These are phyloP conservation scores for Penicillium sp. DNA, from an alignment of 2,329 filamentous ascomycete species.

Conservation along the genomic window DNA sequence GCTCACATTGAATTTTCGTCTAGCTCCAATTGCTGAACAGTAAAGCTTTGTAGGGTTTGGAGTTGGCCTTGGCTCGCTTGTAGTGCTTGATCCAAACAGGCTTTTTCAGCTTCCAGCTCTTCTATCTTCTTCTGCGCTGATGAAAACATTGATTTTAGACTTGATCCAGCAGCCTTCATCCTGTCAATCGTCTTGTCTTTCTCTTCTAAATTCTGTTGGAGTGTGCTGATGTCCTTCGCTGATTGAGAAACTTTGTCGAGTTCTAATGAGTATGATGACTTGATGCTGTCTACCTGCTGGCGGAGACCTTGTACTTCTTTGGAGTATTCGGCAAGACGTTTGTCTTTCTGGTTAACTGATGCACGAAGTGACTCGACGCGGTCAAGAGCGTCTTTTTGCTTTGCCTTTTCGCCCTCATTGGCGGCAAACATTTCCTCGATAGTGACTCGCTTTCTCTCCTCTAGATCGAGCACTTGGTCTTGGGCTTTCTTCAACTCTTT, in stretches of 20 bases:
- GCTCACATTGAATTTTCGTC: slow-evolving; percentile 9
- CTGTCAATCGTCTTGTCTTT: slow-evolving; percentile 13
- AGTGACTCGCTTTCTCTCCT: slow-evolving; percentile 1
- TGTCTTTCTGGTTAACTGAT: background rate
- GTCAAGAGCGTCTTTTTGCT: background rate
- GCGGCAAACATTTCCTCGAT: background rate
- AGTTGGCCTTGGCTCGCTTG: background rate
- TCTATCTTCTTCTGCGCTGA: slow-evolving; percentile 8
- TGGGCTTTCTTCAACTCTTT: background rate
- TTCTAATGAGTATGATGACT: background rate
- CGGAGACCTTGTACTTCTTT: background rate
- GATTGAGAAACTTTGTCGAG: slow-evolving; percentile 5
- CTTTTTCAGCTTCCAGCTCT: slow-evolving; percentile 7
- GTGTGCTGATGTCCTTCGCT: slow-evolving; percentile 10
- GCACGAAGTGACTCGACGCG: background rate
- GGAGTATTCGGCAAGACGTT: background rate
- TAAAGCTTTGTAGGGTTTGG: slow-evolving; percentile 7
- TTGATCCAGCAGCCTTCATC: slow-evolving; percentile 12
- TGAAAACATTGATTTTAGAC: slow-evolving; percentile 5
- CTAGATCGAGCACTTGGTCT: background rate
- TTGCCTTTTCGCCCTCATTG: background rate
- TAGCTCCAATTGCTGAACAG: slow-evolving; percentile 1
- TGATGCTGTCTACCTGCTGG: background rate
- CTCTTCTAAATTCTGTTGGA: slow-evolving; percentile 8
- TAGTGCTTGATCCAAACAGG: slow-evolving; percentile 4